Evolutionary conservation across 768 basidiomycete genomes (phyloP), one percentile per base, ranked within the genome.

Genomic region (Macrolepiota dolichaula): DNA sequence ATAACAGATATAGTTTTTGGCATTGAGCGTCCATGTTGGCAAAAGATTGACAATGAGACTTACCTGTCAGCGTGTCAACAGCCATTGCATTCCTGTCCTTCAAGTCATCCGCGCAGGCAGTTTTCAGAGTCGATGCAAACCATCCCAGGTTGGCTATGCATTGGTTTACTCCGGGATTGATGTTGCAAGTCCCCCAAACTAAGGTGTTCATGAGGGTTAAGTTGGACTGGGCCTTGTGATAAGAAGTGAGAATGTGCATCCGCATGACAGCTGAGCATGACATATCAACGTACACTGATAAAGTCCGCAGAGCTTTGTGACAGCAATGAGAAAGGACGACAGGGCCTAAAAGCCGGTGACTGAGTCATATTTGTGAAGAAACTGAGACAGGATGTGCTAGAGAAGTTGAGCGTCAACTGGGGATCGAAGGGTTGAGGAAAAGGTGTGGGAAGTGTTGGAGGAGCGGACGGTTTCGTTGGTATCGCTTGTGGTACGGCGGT

Each of bases 141-240:
- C 81, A 84, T 5, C 67, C 77, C 86, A 95, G 91, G 64, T 88
- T 89, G 29, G 73, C 64, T n/a, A 73, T 65, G 66, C 92, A 95
- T 62, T 86, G 79, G 24, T 72, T 76, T 13, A 74, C 69, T 2
- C 70, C 67, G 0, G 72, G 67, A 15, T 69, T 73, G 5, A 90
- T 89, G 65, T 92, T 87, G 71, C 93, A 95, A 0, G 88, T 91
- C 2, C 89, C 90, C 87, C 90, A 91, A 6, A 94, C 68, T 53
- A 92, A 76, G 9, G 76, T 71, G 67, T 93, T 94, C 67, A 92
- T 77, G 37, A 80, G 69, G 1, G 84, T 81, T 42, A 84, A 68
- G 72, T 90, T 86, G 2, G 71, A 68, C 73, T 89, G 88, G 37
- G 87, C 85, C 89, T 59, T 92, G 61, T 38, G 61, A 51, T 55